These are phyloP conservation scores for Phytomonas francai DNA, from an alignment of 208 protist genomes.

Conservation along the genomic window DNA sequence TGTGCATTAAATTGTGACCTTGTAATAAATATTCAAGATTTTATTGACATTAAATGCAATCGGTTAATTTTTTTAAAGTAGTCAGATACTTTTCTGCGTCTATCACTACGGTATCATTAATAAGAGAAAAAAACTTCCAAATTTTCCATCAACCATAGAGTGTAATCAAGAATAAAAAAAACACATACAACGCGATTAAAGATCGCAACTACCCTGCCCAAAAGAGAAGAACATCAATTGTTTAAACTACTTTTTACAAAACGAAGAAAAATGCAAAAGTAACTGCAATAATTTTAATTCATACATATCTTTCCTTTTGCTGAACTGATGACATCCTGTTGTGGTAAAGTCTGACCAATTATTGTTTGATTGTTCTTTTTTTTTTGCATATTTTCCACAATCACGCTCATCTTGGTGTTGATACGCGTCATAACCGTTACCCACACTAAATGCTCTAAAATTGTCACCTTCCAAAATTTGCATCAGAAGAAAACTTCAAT, in stretches of 20 bases:
- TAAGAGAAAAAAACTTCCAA: slow-evolving; percentile 5
- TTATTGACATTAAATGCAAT: slow-evolving; percentile 1
- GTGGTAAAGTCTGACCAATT: background rate
- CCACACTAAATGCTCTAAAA: background rate
- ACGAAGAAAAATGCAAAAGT: background rate
- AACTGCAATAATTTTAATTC: background rate
- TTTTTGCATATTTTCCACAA: background rate
- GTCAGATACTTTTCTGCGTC: background rate
- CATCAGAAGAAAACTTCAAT: too few relatives aligned
- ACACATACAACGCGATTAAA: background rate
- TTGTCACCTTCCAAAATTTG: too few relatives aligned
- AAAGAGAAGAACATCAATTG: background rate
- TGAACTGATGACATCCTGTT: background rate
- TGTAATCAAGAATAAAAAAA: slow-evolving; percentile 10
- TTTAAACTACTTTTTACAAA: background rate
- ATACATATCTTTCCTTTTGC: slow-evolving; percentile 3
- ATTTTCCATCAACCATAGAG: slow-evolving; percentile 1
- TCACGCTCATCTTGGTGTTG: background rate
- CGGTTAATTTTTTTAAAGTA: background rate
- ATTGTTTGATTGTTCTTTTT: background rate
- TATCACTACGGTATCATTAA: background rate
- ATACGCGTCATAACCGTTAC: background rate
- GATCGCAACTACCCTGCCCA: background rate
- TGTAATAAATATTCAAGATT: slow-evolving; percentile 2
- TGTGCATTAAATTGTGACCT: background rate